Evolutionary conservation across 768 basidiomycete genomes (phyloP), one percentile per base, ranked within the genome.

Genomic region (Rhizopogon rudus): DNA sequence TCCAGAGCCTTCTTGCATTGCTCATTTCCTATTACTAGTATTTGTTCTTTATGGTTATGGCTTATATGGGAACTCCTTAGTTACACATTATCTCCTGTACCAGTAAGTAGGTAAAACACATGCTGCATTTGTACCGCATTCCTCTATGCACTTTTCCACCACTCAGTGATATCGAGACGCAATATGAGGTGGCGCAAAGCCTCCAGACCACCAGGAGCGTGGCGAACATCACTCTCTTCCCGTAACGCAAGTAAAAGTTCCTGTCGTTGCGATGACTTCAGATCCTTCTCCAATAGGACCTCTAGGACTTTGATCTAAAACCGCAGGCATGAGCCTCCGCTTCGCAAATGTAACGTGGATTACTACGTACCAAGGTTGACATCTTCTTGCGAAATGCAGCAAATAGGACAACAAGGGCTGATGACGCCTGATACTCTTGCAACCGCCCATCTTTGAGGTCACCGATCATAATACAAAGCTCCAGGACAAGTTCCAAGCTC

Each of bases 401-500:
- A 59, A 77, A 81, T 4, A 89, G 69, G 7, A 81, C 76, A 44
- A 82, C 81, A 3, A 90, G 71, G 57, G 73, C 54, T 1, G 76
- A 74, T 5, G 78, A 79, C n/a, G 86, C 89, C 55, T 81, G 73
- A 62, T 87, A 83, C 60, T 91, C 88, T 57, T 82, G 70, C 60
- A 87, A 44, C 17, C 77, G 71, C 1, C 75, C 79, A 20, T 78
- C 71, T 59, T 76, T 75, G 3, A 86, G 62, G 51, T 87, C 85
- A 6, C 86, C 84, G 0, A 84, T 78, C 22, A 89, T 72, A 22
- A 87, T 73, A 25, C 83, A 80, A 58, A 88, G 80, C 52, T 88
- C 83, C 44, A 93, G 73, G 3, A 91, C 76, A 39, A 82, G 65
- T 62, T 88, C 85, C 57, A 92, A 70, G 31, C 79, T 75, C 25